phyloP scores from a whole-genome alignment of 768 basidiomycete species.

The Boletus rex-veris region DNA sequence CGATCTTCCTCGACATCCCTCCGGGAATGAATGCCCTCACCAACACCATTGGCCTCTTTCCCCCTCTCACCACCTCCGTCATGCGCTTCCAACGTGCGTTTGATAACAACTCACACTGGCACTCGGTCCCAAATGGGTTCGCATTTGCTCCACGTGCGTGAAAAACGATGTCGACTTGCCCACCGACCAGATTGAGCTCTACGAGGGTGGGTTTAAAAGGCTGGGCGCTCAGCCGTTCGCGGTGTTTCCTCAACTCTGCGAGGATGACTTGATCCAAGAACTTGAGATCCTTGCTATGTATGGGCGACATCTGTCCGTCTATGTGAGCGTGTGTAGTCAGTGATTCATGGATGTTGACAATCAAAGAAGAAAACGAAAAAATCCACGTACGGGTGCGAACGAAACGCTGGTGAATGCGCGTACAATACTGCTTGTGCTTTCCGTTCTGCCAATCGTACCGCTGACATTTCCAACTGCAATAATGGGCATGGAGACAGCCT shows the following conservation, averaged over 20 bases:
- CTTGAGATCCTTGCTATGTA: constrained; percentile 23
- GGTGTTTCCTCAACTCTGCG: constrained; percentile 22
- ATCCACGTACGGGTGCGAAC: constrained; percentile 14
- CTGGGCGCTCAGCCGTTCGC: constrained; percentile 5
- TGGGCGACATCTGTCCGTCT: constrained; percentile 23
- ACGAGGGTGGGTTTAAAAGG: constrained; percentile 21
- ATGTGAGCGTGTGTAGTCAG: not conserved
- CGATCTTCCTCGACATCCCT: constrained; percentile 26
- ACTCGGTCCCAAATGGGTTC: constrained; percentile 26
- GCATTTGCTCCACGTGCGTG: constrained; percentile 18
- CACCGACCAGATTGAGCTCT: constrained; percentile 23
- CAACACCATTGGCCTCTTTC: constrained; percentile 14
- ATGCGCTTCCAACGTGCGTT: constrained; percentile 24
- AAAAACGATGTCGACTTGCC: constrained; percentile 12
- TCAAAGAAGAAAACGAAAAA: too few species aligned
- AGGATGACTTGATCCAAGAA: constrained; percentile 28
- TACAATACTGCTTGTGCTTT: constrained; percentile 28
- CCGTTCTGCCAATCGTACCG: constrained; percentile 26
- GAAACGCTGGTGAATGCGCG: constrained; percentile 19
- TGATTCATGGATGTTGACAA: not conserved
- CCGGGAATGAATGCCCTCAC: constrained; percentile 29
- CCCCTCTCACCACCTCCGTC: constrained; percentile 12
- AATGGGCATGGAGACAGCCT: constrained; percentile 28
- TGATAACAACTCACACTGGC: constrained; percentile 21
- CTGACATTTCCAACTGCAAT: constrained; percentile 27